These are phyloP conservation scores for Alternaria hordeiaustralica DNA, from an alignment of 2,329 filamentous ascomycete species.

Conservation along the genomic window DNA sequence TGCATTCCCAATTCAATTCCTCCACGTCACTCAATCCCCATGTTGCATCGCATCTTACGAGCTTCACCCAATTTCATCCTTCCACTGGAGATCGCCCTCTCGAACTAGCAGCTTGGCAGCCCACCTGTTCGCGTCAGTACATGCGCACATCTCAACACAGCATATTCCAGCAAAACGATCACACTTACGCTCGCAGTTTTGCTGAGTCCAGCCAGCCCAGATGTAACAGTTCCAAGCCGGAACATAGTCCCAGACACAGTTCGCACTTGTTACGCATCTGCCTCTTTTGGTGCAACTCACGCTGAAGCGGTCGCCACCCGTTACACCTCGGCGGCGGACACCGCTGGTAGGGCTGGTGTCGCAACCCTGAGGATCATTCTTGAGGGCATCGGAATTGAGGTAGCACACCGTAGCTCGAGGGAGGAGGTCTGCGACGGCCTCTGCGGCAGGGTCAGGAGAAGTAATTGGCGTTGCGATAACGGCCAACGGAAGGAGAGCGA, in stretches of 20 bases:
- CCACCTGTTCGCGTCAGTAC: background rate
- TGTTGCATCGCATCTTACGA: background rate
- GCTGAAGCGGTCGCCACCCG: background rate
- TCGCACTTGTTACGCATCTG: background rate
- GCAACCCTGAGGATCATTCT: constrained; percentile 1
- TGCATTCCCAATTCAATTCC: background rate
- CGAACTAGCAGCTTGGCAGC: background rate
- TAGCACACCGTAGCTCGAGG: background rate
- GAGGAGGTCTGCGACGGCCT: background rate
- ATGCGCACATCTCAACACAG: background rate
- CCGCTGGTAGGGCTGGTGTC: background rate
- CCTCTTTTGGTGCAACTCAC: background rate
- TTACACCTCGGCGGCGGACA: background rate
- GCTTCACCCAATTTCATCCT: background rate
- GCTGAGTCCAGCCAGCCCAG: constrained; percentile 4
- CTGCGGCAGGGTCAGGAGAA: background rate
- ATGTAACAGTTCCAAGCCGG: constrained; percentile 4
- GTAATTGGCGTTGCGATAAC: background rate
- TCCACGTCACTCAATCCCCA: too few relatives aligned
- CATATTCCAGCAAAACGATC: background rate
- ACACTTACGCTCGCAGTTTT: constrained; percentile 1
- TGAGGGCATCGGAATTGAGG: constrained; percentile 1
- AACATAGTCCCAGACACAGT: constrained; percentile 1
- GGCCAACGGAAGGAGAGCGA: background rate
- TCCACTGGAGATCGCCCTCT: background rate